These are phyloP conservation scores for Sporobolomyces phaffii DNA, from an alignment of 768 basidiomycete genomes.

Conservation along the genomic window DNA sequence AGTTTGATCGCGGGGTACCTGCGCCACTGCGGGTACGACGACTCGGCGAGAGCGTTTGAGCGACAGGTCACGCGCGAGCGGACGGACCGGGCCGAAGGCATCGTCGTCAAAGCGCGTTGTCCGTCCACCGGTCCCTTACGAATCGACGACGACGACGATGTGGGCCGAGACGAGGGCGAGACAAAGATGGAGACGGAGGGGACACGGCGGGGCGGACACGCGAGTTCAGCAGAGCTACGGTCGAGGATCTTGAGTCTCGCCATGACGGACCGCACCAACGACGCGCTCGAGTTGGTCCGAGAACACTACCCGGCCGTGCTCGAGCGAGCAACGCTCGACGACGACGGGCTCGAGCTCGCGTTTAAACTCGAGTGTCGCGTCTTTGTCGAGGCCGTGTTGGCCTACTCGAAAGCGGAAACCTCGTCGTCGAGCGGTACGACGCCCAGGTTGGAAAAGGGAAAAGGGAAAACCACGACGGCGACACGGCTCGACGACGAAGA, in stretches of 20 bases:
- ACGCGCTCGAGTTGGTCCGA: constrained; percentile 57
- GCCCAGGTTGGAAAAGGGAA: too few species aligned
- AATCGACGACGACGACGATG: not conserved
- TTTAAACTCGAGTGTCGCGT: constrained; percentile 78
- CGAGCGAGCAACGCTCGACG: constrained; percentile 46
- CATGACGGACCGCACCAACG: constrained; percentile 63
- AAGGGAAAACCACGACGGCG: constrained; percentile 2
- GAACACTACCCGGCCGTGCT: constrained; percentile 61
- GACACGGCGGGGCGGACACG: not conserved
- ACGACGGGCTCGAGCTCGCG: constrained; percentile 63
- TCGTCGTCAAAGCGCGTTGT: too few species aligned
- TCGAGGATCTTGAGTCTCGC: constrained; percentile 67
- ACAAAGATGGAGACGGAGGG: too few species aligned
- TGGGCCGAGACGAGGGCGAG: not conserved
- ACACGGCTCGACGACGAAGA: constrained; percentile 25
- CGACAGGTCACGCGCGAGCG: constrained; percentile 48
- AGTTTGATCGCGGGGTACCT: constrained; percentile 73
- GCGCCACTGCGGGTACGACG: constrained; percentile 74
- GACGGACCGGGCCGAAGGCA: constrained; percentile 10
- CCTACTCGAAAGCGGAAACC: constrained; percentile 50
- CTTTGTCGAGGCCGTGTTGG: constrained; percentile 71
- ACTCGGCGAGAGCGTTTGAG: constrained; percentile 63
- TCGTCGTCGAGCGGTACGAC: not conserved
- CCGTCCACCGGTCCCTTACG: too few species aligned
- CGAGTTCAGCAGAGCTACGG: constrained; percentile 45